A percentile compares a stretch with the other conserved stretches of the same genome.
Evolutionary conservation across 1,139 yeast species (phyloP).

Genomic region (Sugiyamaella castrensis): DNA sequence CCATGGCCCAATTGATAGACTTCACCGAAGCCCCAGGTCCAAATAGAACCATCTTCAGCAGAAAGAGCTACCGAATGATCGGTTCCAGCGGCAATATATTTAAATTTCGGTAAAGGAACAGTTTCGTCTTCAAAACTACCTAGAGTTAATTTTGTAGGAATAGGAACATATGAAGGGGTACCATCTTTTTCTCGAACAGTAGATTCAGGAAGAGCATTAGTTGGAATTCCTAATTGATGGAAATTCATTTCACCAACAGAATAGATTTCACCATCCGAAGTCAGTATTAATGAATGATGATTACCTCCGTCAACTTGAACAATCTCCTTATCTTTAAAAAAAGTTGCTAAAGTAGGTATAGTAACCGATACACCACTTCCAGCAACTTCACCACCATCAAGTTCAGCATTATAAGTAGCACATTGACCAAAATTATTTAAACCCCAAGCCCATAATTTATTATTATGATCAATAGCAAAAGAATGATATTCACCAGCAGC

Average conservation of each 20-base stretch:
- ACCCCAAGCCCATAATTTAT: conserved; percentile 85
- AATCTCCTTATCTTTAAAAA: conserved; percentile 56
- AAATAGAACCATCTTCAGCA: conserved; percentile 70
- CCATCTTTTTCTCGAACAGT: conserved; percentile 79
- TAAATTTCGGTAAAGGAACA: conserved; percentile 55
- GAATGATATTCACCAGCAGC: conserved; percentile 96
- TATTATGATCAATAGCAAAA: conserved; percentile 78
- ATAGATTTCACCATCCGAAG: conserved; percentile 67
- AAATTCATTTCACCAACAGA: conserved; percentile 91
- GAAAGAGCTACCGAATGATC: conserved; percentile 90
- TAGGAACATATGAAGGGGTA: conserved; percentile 80
- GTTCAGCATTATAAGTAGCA: conserved; percentile 66
- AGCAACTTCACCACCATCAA: conserved; percentile 71
- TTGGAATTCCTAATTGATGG: conserved; percentile 82
- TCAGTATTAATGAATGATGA: conserved; percentile 81
- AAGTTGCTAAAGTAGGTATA: conserved; percentile 63
- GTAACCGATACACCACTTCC: conserved; percentile 76
- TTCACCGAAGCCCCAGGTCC: conserved; percentile 98
- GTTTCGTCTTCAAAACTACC: conserved; percentile 37
- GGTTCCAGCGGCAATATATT: conserved; percentile 74
- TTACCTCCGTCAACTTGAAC: conserved; percentile 84
- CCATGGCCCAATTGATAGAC: conserved; percentile 96
- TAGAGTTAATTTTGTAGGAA: conserved; percentile 62
- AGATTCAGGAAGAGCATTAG: conserved; percentile 58
- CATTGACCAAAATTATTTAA: conserved; percentile 95